These are phyloP conservation scores for Scutellaria galericulata DNA, from an alignment of 257 asterid genomes.

Conservation along the genomic window DNA sequence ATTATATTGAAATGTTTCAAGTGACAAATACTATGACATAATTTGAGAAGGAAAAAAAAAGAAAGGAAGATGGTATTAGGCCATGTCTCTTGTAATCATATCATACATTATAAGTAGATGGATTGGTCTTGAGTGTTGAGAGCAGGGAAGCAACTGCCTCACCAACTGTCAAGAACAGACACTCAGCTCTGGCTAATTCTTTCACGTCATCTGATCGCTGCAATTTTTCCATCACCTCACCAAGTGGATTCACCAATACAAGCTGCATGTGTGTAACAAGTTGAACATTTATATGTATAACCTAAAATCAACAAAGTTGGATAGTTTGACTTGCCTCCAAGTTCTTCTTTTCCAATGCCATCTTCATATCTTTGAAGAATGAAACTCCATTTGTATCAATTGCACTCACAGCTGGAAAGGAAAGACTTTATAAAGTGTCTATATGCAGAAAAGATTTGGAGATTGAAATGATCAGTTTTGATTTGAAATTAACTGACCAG, in stretches of 20 bases:
- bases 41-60: too few species aligned
- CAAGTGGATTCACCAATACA: constrained; percentile 80
- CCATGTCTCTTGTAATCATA: too few species aligned
- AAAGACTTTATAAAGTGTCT: too few species aligned
- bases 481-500: constrained; percentile 51
- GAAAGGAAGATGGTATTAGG: too few species aligned
- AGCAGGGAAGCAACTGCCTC: constrained; percentile 74
- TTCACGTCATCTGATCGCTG: constrained; percentile 55
- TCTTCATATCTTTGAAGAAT: constrained; percentile 75
- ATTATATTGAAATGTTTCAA: too few species aligned
- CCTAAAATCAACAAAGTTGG: too few species aligned
- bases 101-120: constrained; percentile 44
- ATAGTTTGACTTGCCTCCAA: constrained; percentile 58
- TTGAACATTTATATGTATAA: too few species aligned
- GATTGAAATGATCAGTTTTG: too few species aligned
- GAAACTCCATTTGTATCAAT: constrained; percentile 81
- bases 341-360: constrained; percentile 59
- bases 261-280: constrained; percentile 46
- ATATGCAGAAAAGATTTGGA: too few species aligned
- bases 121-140: constrained; percentile 49
- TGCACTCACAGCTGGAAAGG: constrained; percentile 70
- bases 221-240: constrained; percentile 81
- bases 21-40: too few species aligned
- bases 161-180: constrained; percentile 80
- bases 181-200: constrained; percentile 57